These are phyloP conservation scores for Tetrahymena malaccensis DNA, from an alignment of 73 alveolate species.

Conservation along the genomic window DNA sequence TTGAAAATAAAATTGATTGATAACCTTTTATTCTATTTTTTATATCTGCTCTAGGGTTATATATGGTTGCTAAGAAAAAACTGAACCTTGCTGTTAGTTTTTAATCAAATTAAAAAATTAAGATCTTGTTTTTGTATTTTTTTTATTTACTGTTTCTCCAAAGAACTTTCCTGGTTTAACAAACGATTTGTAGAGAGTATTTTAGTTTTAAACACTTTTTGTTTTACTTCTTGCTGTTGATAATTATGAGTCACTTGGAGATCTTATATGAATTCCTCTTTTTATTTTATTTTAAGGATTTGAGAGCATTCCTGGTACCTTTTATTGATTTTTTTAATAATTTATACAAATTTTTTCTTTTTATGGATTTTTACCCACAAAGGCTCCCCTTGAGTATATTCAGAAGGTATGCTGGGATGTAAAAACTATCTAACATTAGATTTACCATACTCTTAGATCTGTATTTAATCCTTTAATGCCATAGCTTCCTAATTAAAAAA, in stretches of 20 bases:
- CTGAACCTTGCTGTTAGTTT: neutral
- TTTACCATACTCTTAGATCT: neutral
- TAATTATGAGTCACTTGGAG: neutral
- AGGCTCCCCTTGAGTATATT: constrained; percentile 1
- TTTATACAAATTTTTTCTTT: neutral
- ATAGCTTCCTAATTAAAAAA: neutral
- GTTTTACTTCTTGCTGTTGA: neutral
- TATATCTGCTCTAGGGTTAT: neutral
- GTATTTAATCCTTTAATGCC: neutral
- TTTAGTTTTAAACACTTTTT: neutral
- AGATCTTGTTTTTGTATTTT: neutral
- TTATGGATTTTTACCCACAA: constrained; percentile 14
- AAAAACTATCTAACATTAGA: neutral
- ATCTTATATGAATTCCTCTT: neutral
- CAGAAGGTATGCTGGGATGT: constrained; percentile 21
- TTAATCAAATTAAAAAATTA: neutral
- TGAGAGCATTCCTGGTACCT: neutral
- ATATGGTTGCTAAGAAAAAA: neutral
- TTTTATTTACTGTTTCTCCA: neutral
- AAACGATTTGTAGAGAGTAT: neutral
- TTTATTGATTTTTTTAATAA: neutral
- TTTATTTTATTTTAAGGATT: neutral
- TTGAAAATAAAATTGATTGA: too few species aligned
- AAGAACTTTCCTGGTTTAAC: neutral
- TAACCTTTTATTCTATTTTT: neutral